Evolutionary conservation across 192 early-diverging fungal species (phyloP).

Genomic region (Spinellus fusiger): DNA sequence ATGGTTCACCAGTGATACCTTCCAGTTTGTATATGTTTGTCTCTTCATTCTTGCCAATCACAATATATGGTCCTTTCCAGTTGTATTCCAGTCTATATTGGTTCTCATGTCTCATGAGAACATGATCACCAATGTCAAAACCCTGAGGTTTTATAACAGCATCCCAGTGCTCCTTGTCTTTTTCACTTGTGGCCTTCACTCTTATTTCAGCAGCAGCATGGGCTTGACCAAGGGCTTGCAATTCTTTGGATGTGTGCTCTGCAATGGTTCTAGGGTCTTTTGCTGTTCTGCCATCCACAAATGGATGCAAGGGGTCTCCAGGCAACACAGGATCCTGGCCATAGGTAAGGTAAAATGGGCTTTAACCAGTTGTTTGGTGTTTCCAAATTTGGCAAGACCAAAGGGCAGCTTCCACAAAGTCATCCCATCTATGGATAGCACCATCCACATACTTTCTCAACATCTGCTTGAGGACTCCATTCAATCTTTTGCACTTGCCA

Average conservation of each 20-base stretch:
- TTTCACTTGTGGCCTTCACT: neutral
- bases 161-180: neutral
- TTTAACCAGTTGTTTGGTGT: too few relatives aligned
- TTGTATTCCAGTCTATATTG: conserved; percentile 4
- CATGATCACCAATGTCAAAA: conserved; percentile 1
- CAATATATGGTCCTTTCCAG: conserved; percentile 9
- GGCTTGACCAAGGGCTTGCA: neutral
- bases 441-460: neutral
- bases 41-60: neutral
- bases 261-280: neutral
- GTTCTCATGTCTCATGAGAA: neutral
- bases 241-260: neutral
- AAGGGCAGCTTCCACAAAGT: too few relatives aligned
- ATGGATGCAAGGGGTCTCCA: neutral
- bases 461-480: neutral
- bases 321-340: neutral
- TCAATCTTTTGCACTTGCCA: neutral
- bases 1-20: neutral
- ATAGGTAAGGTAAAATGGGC: too few relatives aligned
- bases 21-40: neutral
- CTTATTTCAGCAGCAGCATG: neutral
- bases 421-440: too few relatives aligned
- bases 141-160: neutral
- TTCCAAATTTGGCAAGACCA: too few relatives aligned
- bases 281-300: neutral